Evolutionary conservation across 805 yeast species (phyloP).

Genomic region (Hanseniaspora guilliermondii): DNA sequence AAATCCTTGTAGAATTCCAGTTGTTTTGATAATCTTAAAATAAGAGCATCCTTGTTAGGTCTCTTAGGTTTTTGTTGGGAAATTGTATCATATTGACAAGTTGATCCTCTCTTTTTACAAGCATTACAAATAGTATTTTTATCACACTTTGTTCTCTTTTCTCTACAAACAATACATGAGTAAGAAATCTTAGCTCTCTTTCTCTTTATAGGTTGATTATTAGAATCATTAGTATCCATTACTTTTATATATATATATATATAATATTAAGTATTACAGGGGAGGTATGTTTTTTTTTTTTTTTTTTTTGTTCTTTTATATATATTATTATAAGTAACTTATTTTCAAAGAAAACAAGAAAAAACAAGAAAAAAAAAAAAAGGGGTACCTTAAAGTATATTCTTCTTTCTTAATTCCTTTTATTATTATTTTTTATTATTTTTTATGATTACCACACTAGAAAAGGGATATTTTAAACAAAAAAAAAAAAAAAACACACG

Average conservation of each 20-base stretch:
- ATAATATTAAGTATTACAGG: not conserved
- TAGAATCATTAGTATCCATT: not conserved
- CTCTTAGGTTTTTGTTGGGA: conserved; percentile 25
- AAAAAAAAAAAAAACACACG: too few species aligned
- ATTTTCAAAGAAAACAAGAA: too few species aligned
- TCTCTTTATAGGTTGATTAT: not conserved
- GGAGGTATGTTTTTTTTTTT: not conserved
- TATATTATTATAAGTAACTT: too few species aligned
- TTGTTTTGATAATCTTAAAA: conserved; percentile 24
- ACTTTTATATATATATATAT: not conserved
- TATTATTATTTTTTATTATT: too few species aligned
- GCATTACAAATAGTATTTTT: conserved; percentile 25
- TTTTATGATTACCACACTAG: too few species aligned
- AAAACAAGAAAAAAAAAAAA: too few species aligned
- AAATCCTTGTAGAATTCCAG: conserved; percentile 25
- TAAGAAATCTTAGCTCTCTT: conserved; percentile 26
- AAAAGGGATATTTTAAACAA: too few species aligned
- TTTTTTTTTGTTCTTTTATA: too few species aligned
- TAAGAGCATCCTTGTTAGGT: conserved; percentile 25
- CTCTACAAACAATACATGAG: conserved; percentile 27
- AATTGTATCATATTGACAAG: conserved; percentile 26
- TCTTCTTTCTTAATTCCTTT: too few species aligned
- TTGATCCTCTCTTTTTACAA: conserved; percentile 22
- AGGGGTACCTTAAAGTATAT: too few species aligned
- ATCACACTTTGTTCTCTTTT: conserved; percentile 27